phyloP scores from a whole-genome alignment of 116 monocot genomes.

The Papilionanthe hybrid region DNA sequence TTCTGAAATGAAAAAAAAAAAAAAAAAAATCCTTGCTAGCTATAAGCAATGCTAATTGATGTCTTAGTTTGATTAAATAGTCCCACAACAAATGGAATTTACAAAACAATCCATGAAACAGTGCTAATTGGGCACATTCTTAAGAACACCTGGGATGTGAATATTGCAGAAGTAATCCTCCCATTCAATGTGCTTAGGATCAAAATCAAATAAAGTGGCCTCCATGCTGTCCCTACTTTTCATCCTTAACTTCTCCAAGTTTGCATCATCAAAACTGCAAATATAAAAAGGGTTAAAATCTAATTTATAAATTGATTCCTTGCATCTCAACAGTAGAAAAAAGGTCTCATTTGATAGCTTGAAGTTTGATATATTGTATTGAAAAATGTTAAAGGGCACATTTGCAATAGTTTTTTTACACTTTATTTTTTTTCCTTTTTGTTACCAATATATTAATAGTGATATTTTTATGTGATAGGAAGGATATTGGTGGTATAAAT shows the following conservation, averaged over 20 bases:
- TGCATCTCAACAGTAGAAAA: neutral
- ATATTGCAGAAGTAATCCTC: conserved; percentile 26
- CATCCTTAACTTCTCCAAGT: conserved; percentile 18
- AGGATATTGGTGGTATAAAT: too few relatives aligned
- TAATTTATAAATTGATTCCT: neutral
- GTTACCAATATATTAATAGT: too few relatives aligned
- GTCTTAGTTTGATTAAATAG: too few relatives aligned
- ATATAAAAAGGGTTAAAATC: neutral
- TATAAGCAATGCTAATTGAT: neutral
- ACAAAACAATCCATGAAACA: neutral
- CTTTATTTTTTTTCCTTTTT: too few relatives aligned
- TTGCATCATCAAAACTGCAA: conserved; percentile 35
- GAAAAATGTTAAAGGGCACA: too few relatives aligned
- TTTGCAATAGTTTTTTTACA: too few relatives aligned
- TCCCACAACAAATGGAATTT: neutral
- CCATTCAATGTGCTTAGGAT: conserved; percentile 35
- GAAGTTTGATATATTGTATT: neutral
- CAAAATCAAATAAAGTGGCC: conserved; percentile 19
- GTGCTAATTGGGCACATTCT: conserved; percentile 20
- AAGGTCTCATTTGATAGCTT: neutral
- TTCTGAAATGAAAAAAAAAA: neutral
- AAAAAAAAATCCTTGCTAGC: neutral
- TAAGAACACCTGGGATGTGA: conserved; percentile 42
- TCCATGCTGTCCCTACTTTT: neutral
- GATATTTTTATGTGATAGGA: too few relatives aligned